phyloP scores from a whole-genome alignment of 768 basidiomycete species.

The Clitopilus hobsonii region DNA sequence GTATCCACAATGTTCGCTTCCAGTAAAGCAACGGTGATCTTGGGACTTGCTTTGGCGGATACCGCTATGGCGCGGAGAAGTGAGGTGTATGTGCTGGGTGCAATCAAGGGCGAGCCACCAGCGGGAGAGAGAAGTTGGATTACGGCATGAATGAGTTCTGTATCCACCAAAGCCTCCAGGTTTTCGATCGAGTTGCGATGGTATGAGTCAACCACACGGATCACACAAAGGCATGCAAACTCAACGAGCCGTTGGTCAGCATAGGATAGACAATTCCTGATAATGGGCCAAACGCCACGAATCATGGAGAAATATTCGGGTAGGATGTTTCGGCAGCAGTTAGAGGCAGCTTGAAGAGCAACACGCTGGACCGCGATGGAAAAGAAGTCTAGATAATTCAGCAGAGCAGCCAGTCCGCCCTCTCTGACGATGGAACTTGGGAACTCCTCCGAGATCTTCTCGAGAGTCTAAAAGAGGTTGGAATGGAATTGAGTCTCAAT shows the following conservation, averaged over 20 bases:
- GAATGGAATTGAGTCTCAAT: constrained; percentile 14
- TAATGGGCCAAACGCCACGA: constrained; percentile 85
- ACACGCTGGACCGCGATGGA: constrained; percentile 97
- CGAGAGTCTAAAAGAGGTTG: constrained; percentile 67
- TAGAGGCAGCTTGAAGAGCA: constrained; percentile 92
- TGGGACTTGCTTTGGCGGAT: constrained; percentile 83
- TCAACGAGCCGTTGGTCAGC: constrained; percentile 97
- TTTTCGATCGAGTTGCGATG: constrained; percentile 80
- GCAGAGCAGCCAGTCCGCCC: constrained; percentile 86
- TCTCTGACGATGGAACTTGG: constrained; percentile 94
- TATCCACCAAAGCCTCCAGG: constrained; percentile 81
- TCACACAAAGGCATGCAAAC: constrained; percentile 91
- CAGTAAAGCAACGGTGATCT: constrained; percentile 78
- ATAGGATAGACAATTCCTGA: constrained; percentile 87
- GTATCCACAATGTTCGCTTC: constrained; percentile 93
- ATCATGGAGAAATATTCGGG: constrained; percentile 89
- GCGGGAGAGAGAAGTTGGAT: constrained; percentile 83
- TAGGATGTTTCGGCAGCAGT: constrained; percentile 92
- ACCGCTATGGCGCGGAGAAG: constrained; percentile 85
- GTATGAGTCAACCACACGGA: constrained; percentile 91
- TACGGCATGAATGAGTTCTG: constrained; percentile 74
- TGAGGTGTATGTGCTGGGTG: constrained; percentile 83
- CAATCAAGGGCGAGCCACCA: constrained; percentile 81
- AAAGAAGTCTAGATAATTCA: constrained; percentile 98
- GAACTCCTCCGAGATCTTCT: constrained; percentile 98